phyloP scores from a whole-genome alignment of 345 rosid genomes.

The Mangifera indica region DNA sequence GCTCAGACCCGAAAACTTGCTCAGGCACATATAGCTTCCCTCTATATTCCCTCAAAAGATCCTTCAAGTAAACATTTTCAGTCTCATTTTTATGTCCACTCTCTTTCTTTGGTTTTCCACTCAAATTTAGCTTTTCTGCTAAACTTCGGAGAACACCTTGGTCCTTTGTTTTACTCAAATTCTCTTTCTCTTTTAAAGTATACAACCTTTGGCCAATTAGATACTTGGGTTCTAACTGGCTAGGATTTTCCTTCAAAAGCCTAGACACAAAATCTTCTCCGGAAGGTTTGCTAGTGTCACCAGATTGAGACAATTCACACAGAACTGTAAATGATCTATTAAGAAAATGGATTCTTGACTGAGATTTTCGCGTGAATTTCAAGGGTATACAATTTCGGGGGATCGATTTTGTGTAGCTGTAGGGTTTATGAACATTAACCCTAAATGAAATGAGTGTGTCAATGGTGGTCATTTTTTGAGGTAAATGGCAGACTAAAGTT shows the following conservation, averaged over 20 bases:
- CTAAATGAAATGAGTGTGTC: conserved; percentile 42
- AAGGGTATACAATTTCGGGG: conserved; percentile 12
- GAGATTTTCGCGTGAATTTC: conserved; percentile 27
- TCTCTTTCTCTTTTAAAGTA: conserved; percentile 59
- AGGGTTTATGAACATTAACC: conserved; percentile 39
- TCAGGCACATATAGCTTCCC: conserved; percentile 93
- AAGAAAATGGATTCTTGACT: conserved; percentile 36
- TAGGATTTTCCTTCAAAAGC: conserved; percentile 79
- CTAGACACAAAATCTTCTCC: conserved; percentile 63
- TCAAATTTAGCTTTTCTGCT: conserved; percentile 43
- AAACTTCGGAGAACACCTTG: conserved; percentile 41
- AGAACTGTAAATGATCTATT: conserved; percentile 52
- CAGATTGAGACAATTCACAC: conserved; percentile 37
- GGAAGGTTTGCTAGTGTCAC: conserved; percentile 26
- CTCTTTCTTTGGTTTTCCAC: conserved; percentile 26
- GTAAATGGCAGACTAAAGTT: background rate
- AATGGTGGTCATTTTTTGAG: conserved; percentile 43
- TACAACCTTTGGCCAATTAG: conserved; percentile 56
- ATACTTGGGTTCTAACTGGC: conserved; percentile 75
- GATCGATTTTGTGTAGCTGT: conserved; percentile 21
- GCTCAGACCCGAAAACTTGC: conserved; percentile 67
- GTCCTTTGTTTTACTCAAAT: conserved; percentile 38
- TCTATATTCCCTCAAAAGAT: conserved; percentile 68
- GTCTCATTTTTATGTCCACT: conserved; percentile 27
- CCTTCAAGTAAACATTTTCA: conserved; percentile 67